Conservation (phyloP, 208 protist genomes). For the Naegleria gruberi region DNA sequence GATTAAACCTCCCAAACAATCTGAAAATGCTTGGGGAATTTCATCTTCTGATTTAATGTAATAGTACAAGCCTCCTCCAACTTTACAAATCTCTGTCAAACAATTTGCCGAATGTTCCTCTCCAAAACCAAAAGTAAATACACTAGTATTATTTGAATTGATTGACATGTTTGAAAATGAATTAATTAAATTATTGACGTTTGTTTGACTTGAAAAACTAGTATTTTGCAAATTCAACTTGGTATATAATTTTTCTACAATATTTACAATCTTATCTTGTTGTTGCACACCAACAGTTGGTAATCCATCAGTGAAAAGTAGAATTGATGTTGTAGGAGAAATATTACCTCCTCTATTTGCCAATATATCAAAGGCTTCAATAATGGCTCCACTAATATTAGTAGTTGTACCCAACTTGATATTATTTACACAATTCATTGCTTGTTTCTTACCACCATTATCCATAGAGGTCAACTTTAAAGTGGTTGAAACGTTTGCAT, state of each 20-base stretch:
- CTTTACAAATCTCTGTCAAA: slow-evolving; percentile 28
- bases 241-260: background rate
- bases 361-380: slow-evolving; percentile 30
- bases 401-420: slow-evolving; percentile 28
- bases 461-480: background rate
- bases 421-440: background rate
- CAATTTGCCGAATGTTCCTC: slow-evolving; percentile 37
- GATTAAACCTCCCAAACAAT: slow-evolving; percentile 45
- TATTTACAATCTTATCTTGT: background rate
- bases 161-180: background rate
- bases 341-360: background rate
- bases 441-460: background rate
- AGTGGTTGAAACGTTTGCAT: background rate
- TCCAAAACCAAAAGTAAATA: slow-evolving; percentile 48
- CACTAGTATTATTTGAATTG: background rate
- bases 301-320: slow-evolving; percentile 30
- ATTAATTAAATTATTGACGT: no score
- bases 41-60: slow-evolving; percentile 36
- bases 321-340: background rate
- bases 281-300: background rate
- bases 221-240: no score
- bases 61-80: slow-evolving; percentile 41
- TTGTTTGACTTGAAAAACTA: no score
- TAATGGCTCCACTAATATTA: slow-evolving; percentile 40
- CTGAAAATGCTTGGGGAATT: slow-evolving; percentile 37